Conservation (phyloP, 768 basidiomycete species). For the Chalciporus sphaerocephalus region DNA sequence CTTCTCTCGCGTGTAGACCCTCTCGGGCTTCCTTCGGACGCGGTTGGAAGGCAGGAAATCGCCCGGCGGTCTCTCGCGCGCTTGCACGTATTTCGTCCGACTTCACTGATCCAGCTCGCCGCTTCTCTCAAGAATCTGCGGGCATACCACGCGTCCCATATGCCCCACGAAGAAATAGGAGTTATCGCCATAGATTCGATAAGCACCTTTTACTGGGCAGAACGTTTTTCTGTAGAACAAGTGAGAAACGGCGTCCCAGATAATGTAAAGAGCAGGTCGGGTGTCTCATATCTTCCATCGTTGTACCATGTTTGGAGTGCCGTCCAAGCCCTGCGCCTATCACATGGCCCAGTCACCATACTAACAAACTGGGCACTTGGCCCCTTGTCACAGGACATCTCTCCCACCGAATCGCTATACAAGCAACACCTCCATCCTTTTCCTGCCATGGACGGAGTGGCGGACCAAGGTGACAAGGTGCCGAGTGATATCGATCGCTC, state of each 20-base stretch:
- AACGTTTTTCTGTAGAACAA: slow-evolving; percentile 63
- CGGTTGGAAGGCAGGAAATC: slow-evolving; percentile 24
- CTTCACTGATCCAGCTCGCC: slow-evolving; percentile 65
- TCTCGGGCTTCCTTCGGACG: slow-evolving; percentile 22
- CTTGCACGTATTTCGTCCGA: slow-evolving; percentile 67
- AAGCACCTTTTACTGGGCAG: slow-evolving; percentile 74
- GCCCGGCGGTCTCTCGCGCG: slow-evolving; percentile 43
- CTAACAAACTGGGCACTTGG: slow-evolving; percentile 63
- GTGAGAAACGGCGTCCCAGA: slow-evolving; percentile 26
- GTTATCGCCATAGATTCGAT: slow-evolving; percentile 73
- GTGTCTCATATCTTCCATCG: slow-evolving; percentile 24
- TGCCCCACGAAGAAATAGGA: slow-evolving; percentile 54
- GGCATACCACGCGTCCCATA: slow-evolving; percentile 44
- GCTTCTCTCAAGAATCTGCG: slow-evolving; percentile 58
- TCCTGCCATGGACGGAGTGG: slow-evolving; percentile 27
- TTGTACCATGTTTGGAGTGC: slow-evolving; percentile 46
- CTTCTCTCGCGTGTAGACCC: slow-evolving; percentile 44
- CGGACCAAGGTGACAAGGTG: slow-evolving; percentile 14
- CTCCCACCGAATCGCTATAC: slow-evolving; percentile 33
- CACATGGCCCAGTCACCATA: slow-evolving; percentile 48
- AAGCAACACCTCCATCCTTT: slow-evolving; percentile 51
- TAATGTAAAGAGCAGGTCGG: neutral
- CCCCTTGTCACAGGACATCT: slow-evolving; percentile 11
- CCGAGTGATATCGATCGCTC: slow-evolving; percentile 6
- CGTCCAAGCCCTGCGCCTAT: slow-evolving; percentile 44